Percentiles rank a stretch among this genome's conserved stretches.
Evolutionary conservation across 208 protist genomes (phyloP).

Genomic region (Leishmania tropica): DNA sequence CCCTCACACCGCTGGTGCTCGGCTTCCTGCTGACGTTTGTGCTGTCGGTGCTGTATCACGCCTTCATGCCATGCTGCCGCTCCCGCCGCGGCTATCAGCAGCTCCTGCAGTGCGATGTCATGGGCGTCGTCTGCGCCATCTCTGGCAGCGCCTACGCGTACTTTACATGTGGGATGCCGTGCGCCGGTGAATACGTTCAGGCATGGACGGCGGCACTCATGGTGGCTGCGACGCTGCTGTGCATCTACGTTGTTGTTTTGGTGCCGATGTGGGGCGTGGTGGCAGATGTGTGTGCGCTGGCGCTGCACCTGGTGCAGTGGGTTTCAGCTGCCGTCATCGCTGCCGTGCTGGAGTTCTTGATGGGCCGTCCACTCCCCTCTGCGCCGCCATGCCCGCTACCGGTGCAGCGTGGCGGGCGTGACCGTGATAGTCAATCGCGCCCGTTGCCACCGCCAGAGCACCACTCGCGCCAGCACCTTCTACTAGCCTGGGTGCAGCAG

Average conservation of each 20-base stretch:
- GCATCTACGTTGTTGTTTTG: constrained; percentile 37
- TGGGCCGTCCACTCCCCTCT: constrained; percentile 8
- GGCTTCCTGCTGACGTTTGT: constrained; percentile 55
- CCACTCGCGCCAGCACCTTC: neutral
- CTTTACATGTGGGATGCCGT: constrained; percentile 45
- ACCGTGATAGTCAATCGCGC: neutral
- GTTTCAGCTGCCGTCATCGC: constrained; percentile 3
- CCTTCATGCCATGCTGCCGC: constrained; percentile 61
- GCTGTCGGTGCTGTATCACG: constrained; percentile 57
- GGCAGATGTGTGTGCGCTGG: neutral
- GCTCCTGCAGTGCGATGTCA: constrained; percentile 63
- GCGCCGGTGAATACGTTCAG: constrained; percentile 7
- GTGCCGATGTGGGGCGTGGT: constrained; percentile 28
- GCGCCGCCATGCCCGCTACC: neutral
- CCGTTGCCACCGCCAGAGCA: neutral
- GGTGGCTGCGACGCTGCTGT: constrained; percentile 22
- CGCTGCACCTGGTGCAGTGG: neutral
- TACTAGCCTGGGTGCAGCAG: constrained; percentile 13
- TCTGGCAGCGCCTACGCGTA: constrained; percentile 53
- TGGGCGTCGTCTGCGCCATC: constrained; percentile 49
- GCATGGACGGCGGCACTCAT: constrained; percentile 10
- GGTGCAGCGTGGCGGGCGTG: neutral
- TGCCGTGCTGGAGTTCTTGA: constrained; percentile 10
- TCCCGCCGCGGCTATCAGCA: constrained; percentile 44
- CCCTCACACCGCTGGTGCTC: constrained; percentile 18